A percentile compares a stretch with the other conserved stretches of the same genome.
Evolutionary conservation across 2,329 filamentous ascomycete genomes (phyloP).

Genomic region (Aureobasidium sp.): DNA sequence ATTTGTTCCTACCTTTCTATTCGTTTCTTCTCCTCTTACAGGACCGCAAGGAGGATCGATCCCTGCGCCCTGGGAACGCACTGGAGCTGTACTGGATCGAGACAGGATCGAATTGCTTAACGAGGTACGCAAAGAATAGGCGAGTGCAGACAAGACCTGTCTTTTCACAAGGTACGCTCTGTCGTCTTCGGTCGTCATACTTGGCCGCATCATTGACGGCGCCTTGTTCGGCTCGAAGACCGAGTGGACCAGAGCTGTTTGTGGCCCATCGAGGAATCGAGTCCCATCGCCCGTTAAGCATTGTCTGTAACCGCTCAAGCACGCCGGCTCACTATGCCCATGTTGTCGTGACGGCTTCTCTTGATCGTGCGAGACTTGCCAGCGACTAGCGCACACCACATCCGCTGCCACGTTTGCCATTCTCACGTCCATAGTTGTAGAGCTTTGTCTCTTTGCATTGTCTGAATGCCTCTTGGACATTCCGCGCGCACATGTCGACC

Average conservation of each 20-base stretch:
- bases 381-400: not conserved
- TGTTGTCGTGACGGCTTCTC: not conserved
- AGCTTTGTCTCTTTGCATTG: not conserved
- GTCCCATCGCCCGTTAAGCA: not conserved
- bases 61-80: not conserved
- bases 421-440: not conserved
- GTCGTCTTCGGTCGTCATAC: not conserved
- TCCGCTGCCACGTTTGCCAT: not conserved
- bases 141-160: not conserved
- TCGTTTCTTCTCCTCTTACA: not conserved
- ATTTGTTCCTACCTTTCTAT: not conserved
- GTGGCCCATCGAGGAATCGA: not conserved
- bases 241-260: not conserved
- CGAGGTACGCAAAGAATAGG: not conserved
- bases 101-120: not conserved
- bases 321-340: not conserved
- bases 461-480: not conserved
- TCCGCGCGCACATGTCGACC: slow-evolving; percentile 49
- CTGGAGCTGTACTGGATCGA: not conserved
- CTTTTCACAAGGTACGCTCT: not conserved
- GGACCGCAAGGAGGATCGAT: not conserved
- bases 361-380: not conserved
- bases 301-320: not conserved
- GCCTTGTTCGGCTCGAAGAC: not conserved
- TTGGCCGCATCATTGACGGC: not conserved